Percentiles rank a stretch among this genome's conserved stretches.
phyloP scores from a whole-genome alignment of 73 alveolate genomes.

The Tetrahymena thermophila region DNA sequence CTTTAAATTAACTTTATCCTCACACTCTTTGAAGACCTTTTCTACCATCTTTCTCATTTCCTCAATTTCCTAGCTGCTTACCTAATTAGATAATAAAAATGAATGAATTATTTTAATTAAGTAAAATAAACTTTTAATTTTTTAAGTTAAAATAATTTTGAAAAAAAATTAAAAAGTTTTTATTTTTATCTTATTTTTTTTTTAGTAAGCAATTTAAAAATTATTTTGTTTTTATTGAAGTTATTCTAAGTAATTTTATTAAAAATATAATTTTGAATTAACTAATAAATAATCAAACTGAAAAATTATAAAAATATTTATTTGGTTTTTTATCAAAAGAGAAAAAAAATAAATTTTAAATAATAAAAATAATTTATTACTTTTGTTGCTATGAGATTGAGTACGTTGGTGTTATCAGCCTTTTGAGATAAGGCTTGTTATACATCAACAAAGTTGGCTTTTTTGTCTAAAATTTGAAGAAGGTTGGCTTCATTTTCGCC shows the following conservation, averaged over 20 bases:
- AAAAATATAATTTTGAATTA: no score
- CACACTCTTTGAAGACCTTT: slow-evolving; percentile 30
- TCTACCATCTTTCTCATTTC: slow-evolving; percentile 27
- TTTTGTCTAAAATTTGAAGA: slow-evolving; percentile 36
- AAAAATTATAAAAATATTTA: no score
- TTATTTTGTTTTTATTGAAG: no score
- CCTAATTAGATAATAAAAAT: slow-evolving; percentile 13
- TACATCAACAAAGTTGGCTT: slow-evolving; percentile 42
- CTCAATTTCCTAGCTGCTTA: slow-evolving; percentile 28
- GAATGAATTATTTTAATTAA: no score
- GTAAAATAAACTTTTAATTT: no score
- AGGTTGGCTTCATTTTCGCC: slow-evolving; percentile 40
- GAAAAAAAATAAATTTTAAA: slow-evolving; percentile 12
- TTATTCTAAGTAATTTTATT: no score
- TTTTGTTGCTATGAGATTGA: neutral
- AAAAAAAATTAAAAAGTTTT: no score
- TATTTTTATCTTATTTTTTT: no score
- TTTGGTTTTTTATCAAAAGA: no score
- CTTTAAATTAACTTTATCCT: slow-evolving; percentile 12
- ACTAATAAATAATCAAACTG: no score
- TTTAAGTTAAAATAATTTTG: slow-evolving; percentile 10
- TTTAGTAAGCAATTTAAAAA: no score
- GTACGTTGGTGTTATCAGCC: slow-evolving; percentile 22
- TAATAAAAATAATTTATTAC: neutral
- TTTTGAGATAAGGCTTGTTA: slow-evolving; percentile 18